phyloP scores from a whole-genome alignment of 2,329 filamentous ascomycete genomes.

The Claviceps paspali region DNA sequence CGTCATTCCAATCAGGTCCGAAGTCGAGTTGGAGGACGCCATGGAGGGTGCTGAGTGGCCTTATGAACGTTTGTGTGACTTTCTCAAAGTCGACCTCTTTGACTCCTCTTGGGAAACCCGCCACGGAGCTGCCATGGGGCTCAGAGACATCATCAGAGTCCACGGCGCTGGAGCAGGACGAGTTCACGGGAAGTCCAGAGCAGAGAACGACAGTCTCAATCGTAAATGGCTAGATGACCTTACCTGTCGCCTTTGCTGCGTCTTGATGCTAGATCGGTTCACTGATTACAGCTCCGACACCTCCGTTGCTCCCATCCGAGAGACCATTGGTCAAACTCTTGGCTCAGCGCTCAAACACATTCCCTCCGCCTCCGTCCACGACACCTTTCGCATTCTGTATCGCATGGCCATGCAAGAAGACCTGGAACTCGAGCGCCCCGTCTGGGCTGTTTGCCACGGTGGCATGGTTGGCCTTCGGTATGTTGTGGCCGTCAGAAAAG shows the following conservation, averaged over 20 bases:
- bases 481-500: slow-evolving; percentile 86
- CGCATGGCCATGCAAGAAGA: slow-evolving; percentile 87
- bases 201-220: slow-evolving; percentile 68
- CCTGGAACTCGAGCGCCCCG: slow-evolving; percentile 52
- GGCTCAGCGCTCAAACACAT: slow-evolving; percentile 81
- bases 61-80: slow-evolving; percentile 84
- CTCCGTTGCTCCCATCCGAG: slow-evolving; percentile 87
- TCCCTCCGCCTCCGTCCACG: slow-evolving; percentile 61
- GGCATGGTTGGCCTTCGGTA: slow-evolving; percentile 96
- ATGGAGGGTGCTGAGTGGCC: slow-evolving; percentile 81
- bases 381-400: slow-evolving; percentile 72
- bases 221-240: slow-evolving; percentile 83
- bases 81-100: slow-evolving; percentile 85
- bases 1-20: slow-evolving; percentile 65
- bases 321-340: slow-evolving; percentile 87
- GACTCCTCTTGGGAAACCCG: slow-evolving; percentile 90
- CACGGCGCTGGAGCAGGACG: slow-evolving; percentile 83
- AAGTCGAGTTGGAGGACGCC: slow-evolving; percentile 63
- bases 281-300: slow-evolving; percentile 97
- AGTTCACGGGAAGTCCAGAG: slow-evolving; percentile 48
- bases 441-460: slow-evolving; percentile 94
- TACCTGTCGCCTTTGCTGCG: slow-evolving; percentile 85
- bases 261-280: slow-evolving; percentile 94
- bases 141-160: slow-evolving; percentile 82
- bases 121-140: slow-evolving; percentile 88